Conservation (phyloP, 2,329 filamentous ascomycete species). For the Neofusicoccum sp. region DNA sequence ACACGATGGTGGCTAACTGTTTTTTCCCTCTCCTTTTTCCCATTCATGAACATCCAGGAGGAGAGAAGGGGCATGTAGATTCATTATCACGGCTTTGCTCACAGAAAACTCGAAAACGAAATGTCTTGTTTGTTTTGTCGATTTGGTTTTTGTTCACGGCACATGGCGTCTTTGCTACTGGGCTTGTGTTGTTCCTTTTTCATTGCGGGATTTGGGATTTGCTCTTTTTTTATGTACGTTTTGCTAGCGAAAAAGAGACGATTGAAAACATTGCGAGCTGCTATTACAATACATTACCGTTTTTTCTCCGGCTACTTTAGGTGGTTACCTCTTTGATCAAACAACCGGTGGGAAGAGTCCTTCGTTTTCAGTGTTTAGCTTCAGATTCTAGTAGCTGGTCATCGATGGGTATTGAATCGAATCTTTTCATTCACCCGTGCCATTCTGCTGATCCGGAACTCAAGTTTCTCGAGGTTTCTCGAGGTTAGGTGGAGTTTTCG, state of each 20-base stretch:
- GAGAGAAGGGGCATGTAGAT: slow-evolving; percentile 10
- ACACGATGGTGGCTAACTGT: neutral
- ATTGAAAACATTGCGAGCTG: too few species aligned
- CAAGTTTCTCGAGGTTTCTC: too few species aligned
- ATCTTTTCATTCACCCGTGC: too few species aligned
- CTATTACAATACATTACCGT: too few species aligned
- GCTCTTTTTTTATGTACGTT: neutral
- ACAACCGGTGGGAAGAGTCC: too few species aligned
- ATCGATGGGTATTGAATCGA: too few species aligned
- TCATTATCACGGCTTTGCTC: neutral
- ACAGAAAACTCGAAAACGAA: neutral
- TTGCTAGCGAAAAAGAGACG: neutral
- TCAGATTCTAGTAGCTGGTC: too few species aligned
- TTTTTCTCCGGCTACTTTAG: too few species aligned
- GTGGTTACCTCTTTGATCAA: too few species aligned
- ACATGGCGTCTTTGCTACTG: neutral
- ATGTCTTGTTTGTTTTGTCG: neutral
- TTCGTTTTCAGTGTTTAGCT: too few species aligned
- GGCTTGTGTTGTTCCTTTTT: neutral
- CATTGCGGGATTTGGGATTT: neutral
- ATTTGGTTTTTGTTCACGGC: neutral
- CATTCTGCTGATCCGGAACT: too few species aligned
- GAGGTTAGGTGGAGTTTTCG: too few species aligned
- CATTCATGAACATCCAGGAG: neutral
- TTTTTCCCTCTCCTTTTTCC: neutral